Evolutionary conservation across 1,284 basidiomycete species (phyloP), one percentile per base, ranked within the genome.

Genomic region (Paramarasmius palmivorus): DNA sequence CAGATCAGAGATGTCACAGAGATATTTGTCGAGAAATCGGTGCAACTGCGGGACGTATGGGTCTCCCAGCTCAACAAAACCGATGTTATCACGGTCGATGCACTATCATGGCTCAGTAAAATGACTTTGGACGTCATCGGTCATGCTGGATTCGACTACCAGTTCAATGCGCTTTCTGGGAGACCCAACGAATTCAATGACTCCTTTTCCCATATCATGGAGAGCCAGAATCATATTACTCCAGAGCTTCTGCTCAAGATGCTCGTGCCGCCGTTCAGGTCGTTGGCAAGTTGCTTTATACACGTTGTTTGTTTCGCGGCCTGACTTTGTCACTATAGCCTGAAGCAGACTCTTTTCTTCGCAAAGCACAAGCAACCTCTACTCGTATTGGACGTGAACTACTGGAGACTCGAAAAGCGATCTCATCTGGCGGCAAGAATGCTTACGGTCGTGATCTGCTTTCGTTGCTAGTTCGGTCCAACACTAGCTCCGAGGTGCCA

Each of bases 81-180:
- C n/a, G 70, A 62, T 17, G 56, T 53, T 17, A 65, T 57, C 0
- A 67, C 59, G 2, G 63, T 82, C 29, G 79, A 90, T 53, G 75
- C 81, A 1, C 67, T 84, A 3, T 66, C 74, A 0, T 83, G 80
- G 73, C 64, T 89, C 10, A 81, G 73, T 39, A 75, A 74, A 51
- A 73, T 76, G 55, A 89, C 88, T 0, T 69, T 90, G 32, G 87
- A 90, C 59, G 74, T 88, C 25, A 89, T 91, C 52, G 86, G 86
- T 8, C 70, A 81, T 10, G 83, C 87, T 22, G 80, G 86, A 0
- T 91, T 91, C 64, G 78, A 82, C 62, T 88, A 90, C 61, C 65
- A 81, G 10, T 89, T 92, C 64, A 68, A 84, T 41, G 69, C 82
- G 0, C 65, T 85, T 17, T 68, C 70, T 25, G 62, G 61, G 1